Evolutionary conservation across 169 alveolate genomes (phyloP).

Genomic region (Plasmodium falciparum): DNA sequence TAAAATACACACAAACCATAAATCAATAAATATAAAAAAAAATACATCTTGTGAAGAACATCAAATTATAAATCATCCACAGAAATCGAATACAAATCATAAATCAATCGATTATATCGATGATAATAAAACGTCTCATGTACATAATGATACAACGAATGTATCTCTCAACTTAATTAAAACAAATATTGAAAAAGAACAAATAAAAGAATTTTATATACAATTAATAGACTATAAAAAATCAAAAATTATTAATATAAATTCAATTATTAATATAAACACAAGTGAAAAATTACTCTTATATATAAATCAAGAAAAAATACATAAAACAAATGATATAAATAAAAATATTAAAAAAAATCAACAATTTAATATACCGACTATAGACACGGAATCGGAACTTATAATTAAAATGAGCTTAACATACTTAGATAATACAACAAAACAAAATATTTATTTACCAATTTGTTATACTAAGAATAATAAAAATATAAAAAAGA

Average conservation of each 20-base stretch:
- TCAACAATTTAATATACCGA: constrained; percentile 26
- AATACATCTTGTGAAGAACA: neutral
- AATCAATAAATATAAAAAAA: constrained; percentile 6
- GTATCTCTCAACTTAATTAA: too few relatives aligned
- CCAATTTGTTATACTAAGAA: constrained; percentile 34
- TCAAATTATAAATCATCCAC: neutral
- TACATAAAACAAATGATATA: constrained; percentile 13
- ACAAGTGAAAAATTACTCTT: constrained; percentile 40
- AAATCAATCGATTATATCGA: neutral
- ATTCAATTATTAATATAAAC: constrained; percentile 25
- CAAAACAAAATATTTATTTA: constrained; percentile 16
- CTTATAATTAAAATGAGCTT: constrained; percentile 39
- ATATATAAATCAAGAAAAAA: constrained; percentile 34
- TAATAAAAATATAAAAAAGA: constrained; percentile 27
- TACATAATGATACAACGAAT: too few relatives aligned
- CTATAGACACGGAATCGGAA: constrained; percentile 68
- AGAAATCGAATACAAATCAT: neutral
- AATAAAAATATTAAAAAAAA: constrained; percentile 14
- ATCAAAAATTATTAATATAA: constrained; percentile 40
- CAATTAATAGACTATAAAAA: constrained; percentile 45
- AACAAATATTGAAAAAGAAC: too few relatives aligned
- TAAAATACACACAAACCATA: neutral
- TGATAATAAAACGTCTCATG: too few relatives aligned
- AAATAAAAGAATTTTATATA: constrained; percentile 26
- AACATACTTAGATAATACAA: constrained; percentile 14